Base-by-base conservation (phyloP, 202 grass and related monocot species). In the Panicum virgatum region DNA sequence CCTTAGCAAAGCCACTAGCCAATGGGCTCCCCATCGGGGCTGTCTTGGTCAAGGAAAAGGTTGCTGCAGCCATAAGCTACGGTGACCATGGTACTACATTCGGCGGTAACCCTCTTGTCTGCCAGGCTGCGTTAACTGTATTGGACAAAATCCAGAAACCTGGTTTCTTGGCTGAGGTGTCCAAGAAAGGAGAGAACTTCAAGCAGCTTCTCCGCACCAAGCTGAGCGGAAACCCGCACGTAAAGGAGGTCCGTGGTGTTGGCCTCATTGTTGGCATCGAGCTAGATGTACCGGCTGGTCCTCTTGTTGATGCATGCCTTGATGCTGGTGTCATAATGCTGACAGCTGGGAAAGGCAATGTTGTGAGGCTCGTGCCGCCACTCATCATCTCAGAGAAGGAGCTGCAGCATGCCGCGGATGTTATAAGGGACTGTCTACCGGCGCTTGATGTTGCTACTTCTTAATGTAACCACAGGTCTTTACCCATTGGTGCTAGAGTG, bases 61-160 rank as follows among this genome's bases (percentile, higher is more conserved):
- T 98, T 56, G 82, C 90, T 16, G 51, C 90, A n/a, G 82, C 96
- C 13, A 93, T 95, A 66, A 61, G 18, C 64, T 85, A 88, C 0
- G 96, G 92, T 0, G 92, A 98, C 80, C 96, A 98, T 15, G 96
- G 96, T 2, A 98, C 88, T 16, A 98, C 95, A 37, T 98, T 93
- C 3, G 92, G 92, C 0, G 95, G 95, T 9, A 67, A 75, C 5
- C 95, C 95, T 39, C 83, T 98, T 27, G 86, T 93, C 13, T 94
- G 90, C 62, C 73, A 85, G 9, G 86, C 90, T 56, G 95, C 92
- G 23, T 78, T 98, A 50, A 25, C 88, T 0, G 83, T 89, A 34
- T 36, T 98, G n/a, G 77, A 98, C 42, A 95, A 91, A 78, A 95
- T 98, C 82, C 77, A 81, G 57, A 80, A 86, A 58, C 84, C 92